These are phyloP conservation scores for Hyaloscypha hepaticicola DNA, from an alignment of 495 filamentous ascomycete genomes.

Conservation along the genomic window DNA sequence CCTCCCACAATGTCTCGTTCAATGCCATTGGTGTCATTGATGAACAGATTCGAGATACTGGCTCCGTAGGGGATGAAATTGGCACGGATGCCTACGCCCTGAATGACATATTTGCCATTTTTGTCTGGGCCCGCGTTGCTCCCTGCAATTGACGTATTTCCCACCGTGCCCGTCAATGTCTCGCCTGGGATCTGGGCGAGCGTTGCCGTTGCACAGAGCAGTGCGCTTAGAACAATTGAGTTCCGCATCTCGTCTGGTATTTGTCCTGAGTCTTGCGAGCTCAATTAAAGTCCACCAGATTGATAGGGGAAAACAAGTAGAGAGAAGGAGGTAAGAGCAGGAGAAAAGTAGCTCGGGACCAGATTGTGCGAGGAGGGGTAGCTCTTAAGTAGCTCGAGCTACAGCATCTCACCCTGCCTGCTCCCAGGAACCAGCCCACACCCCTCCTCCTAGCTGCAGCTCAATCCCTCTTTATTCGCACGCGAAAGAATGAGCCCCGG, in stretches of 20 bases:
- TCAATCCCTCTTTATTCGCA: not conserved
- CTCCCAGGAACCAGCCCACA: not conserved
- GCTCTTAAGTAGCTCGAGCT: slow-evolving; percentile 11
- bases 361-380: slow-evolving; percentile 18
- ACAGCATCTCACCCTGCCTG: not conserved
- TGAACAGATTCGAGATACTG: slow-evolving; percentile 68
- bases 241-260: slow-evolving; percentile 18
- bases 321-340: not conserved
- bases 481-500: not conserved
- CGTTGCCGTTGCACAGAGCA: not conserved
- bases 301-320: too few species aligned
- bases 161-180: slow-evolving; percentile 24
- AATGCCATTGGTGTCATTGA: slow-evolving; percentile 68
- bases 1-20: slow-evolving; percentile 70
- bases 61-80: slow-evolving; percentile 79
- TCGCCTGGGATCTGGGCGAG: slow-evolving; percentile 23
- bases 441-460: not conserved
- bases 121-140: slow-evolving; percentile 37
- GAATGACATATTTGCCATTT: slow-evolving; percentile 68
- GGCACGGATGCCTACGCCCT: slow-evolving; percentile 67
- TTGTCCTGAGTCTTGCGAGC: not conserved
- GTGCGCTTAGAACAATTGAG: not conserved
- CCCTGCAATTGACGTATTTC: slow-evolving; percentile 27
- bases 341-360: not conserved
- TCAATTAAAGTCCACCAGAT: slow-evolving; percentile 10